phyloP scores from a whole-genome alignment of 2,329 filamentous ascomycete genomes.

The Fusarium domesticum region DNA sequence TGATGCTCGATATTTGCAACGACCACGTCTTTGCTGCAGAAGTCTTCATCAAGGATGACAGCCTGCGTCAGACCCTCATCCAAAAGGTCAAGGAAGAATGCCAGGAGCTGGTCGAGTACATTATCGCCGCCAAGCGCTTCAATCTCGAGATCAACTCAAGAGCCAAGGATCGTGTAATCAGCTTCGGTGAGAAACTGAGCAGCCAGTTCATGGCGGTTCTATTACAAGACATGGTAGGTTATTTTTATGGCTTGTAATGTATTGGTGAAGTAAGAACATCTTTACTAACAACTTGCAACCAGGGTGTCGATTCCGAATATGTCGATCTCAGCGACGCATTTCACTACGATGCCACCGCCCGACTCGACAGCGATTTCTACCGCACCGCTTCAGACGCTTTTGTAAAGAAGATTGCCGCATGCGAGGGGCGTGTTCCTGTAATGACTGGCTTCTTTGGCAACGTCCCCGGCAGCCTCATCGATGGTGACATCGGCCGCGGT shows the following conservation, averaged over 20 bases:
- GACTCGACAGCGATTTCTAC: conserved; percentile 69
- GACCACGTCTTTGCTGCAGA: conserved; percentile 77
- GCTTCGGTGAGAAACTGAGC: conserved; percentile 93
- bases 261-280: background rate
- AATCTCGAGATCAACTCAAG: conserved; percentile 73
- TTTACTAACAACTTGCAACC: conserved; percentile 28
- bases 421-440: conserved; percentile 67
- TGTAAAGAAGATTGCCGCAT: conserved; percentile 61
- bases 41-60: conserved; percentile 55
- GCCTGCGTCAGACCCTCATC: conserved; percentile 57
- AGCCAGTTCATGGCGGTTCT: conserved; percentile 87
- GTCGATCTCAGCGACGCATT: conserved; percentile 84
- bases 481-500: conserved; percentile 84
- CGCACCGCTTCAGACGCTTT: conserved; percentile 60
- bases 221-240: conserved; percentile 65
- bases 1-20: conserved; percentile 76
- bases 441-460: conserved; percentile 94
- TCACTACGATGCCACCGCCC: conserved; percentile 59
- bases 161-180: conserved; percentile 84
- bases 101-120: conserved; percentile 72
- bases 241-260: background rate
- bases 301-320: conserved; percentile 81
- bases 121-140: conserved; percentile 61
- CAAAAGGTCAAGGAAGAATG: conserved; percentile 75
- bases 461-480: conserved; percentile 85